Conservation (phyloP, 2,329 filamentous ascomycete genomes). For the Sporothrix mexicana region DNA sequence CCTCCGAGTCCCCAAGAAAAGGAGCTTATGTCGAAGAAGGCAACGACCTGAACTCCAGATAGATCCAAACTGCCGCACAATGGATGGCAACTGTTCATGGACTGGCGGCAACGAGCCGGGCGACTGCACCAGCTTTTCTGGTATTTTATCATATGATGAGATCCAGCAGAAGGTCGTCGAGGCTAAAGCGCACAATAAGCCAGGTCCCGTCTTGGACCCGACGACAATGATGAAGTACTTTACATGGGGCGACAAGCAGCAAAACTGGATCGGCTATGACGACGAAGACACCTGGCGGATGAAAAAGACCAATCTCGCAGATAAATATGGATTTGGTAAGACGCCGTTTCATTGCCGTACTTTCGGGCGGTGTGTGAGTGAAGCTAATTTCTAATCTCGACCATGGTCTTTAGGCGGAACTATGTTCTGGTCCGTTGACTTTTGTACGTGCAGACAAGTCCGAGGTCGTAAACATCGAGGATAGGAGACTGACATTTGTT, state of each 20-base stretch:
- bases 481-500: no score
- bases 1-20: no score
- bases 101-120: neutral
- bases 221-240: conserved; percentile 1
- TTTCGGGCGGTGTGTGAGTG: no score
- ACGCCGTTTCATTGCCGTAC: no score
- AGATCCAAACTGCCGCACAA: neutral
- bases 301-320: conserved; percentile 3
- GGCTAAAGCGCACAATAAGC: neutral
- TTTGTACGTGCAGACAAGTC: no score
- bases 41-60: no score
- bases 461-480: no score
- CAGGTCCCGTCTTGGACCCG: neutral
- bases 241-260: neutral
- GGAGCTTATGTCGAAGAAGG: no score
- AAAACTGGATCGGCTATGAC: conserved; percentile 3
- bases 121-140: neutral
- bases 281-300: neutral
- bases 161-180: neutral
- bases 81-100: neutral
- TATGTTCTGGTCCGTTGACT: neutral
- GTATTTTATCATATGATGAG: neutral
- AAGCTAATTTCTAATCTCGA: no score
- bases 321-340: conserved; percentile 1
- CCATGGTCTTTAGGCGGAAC: neutral